Percentiles rank a stretch among this genome's conserved stretches.
Evolutionary conservation across 805 yeast genomes (phyloP).

Genomic region (Candida chauliodis): DNA sequence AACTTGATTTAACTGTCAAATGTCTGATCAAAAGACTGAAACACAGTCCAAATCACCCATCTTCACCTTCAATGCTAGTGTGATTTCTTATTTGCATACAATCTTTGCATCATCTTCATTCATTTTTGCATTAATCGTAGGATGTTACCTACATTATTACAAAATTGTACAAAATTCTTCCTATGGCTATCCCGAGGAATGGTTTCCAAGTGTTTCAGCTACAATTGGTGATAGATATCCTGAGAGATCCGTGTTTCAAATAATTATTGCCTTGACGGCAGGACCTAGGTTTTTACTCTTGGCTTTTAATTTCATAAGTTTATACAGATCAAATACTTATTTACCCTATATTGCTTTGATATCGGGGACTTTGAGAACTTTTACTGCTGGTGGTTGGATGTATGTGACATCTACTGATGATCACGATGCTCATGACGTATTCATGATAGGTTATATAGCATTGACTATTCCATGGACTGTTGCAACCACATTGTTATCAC

Average conservation of each 20-base stretch:
- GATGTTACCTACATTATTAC: constrained; percentile 73
- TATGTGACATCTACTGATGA: constrained; percentile 96
- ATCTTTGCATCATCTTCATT: constrained; percentile 73
- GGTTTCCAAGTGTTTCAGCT: constrained; percentile 98
- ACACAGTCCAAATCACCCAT: constrained; percentile 4
- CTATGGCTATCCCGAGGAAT: constrained; percentile 92
- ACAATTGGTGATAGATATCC: constrained; percentile 97
- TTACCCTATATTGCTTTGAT: constrained; percentile 43
- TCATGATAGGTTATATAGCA: constrained; percentile 87
- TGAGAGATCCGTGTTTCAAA: constrained; percentile 88
- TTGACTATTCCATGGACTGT: constrained; percentile 91
- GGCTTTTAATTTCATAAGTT: constrained; percentile 48
- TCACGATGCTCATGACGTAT: constrained; percentile 92
- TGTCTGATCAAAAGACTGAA: constrained; percentile 1
- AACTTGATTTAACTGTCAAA: background rate
- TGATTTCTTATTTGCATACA: constrained; percentile 71
- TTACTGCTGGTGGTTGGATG: constrained; percentile 98
- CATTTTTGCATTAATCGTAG: constrained; percentile 67
- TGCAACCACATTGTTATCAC: constrained; percentile 52
- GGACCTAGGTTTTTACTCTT: constrained; percentile 83
- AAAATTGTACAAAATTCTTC: constrained; percentile 86
- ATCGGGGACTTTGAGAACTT: constrained; percentile 80
- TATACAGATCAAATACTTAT: constrained; percentile 32
- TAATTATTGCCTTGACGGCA: constrained; percentile 86
- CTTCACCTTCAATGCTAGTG: constrained; percentile 53